Base-by-base conservation (phyloP, 192 early-diverging fungal genomes). In the Podila minutissima region DNA sequence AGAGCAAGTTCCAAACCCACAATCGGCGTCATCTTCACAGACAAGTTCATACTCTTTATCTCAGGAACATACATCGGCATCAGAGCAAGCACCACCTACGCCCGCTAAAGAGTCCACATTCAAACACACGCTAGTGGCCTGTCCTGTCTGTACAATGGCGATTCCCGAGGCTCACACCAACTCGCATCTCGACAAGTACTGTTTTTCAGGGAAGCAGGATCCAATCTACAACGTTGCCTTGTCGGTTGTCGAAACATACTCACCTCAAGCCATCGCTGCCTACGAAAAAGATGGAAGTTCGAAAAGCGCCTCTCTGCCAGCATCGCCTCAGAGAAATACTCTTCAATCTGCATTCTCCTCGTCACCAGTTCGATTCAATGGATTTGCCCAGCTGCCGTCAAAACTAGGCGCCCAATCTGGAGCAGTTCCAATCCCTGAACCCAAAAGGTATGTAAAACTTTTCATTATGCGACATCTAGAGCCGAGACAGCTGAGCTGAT, bases 181-280 rank as follows among this genome's bases (percentile, higher is more conserved):
- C 33, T 69, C 57, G 3, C 77, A 81, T 9, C 26, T 81, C 33
- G 77, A 81, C 55, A 81, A 69, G 32, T 81, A 31, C 41, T 81
- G 77, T 57, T 60, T 81, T 5, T 3, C 6, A 17, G 62, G 62
- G 5, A 49, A 50, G 26, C 55, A 58, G 10, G 77, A 81, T 60
- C 71, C 77, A 28, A 49, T 49, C 2, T 81, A 81, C 37, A 81
- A 48, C 19, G 33, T 81, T 32, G 20, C 65, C 0, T 66, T 46
- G 26, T 28, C 46, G 2, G 3, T 81, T 19, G 51, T 81, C 20
- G 59, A 38, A 3, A 32, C 17, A 24, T 62, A 81, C 15, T 11
- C 37, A 1, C 46, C 53, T 2, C 15, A 49, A 4, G 61, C 69
- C 26, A 73, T 81, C 31, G 62, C 41, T 2, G 0, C 68, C 6